These are phyloP conservation scores for Chlorencoelia australis DNA, from an alignment of 2,329 filamentous ascomycete species.

Conservation along the genomic window DNA sequence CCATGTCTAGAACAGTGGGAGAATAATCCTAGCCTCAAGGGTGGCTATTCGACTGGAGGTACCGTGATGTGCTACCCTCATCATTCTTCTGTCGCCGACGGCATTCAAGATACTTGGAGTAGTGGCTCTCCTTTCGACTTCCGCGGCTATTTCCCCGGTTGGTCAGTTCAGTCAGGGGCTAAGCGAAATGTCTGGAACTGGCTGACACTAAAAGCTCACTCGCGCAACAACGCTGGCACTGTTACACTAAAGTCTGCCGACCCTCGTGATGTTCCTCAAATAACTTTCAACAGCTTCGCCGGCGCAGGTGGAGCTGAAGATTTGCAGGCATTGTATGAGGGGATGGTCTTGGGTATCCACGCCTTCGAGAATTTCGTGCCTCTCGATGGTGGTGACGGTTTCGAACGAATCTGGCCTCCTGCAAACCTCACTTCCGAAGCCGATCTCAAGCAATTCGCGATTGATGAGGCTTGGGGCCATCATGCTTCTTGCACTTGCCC, in stretches of 20 bases:
- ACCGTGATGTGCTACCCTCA: constrained; percentile 27
- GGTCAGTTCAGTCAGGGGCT: constrained; percentile 32
- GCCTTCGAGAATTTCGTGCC: constrained; percentile 33
- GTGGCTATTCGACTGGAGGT: constrained; percentile 37
- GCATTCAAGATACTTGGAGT: constrained; percentile 12
- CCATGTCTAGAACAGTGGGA: constrained; percentile 29
- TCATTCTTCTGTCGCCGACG: constrained; percentile 7
- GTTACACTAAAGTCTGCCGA: constrained; percentile 51
- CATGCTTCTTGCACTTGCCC: constrained; percentile 45
- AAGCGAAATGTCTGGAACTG: constrained; percentile 19
- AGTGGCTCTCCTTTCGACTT: constrained; percentile 9
- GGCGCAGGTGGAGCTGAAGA: constrained; percentile 3
- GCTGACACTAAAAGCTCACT: constrained; percentile 41
- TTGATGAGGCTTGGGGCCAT: constrained; percentile 44
- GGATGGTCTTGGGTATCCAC: constrained; percentile 8
- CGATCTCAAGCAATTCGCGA: constrained; percentile 38
- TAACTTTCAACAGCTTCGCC: constrained; percentile 50
- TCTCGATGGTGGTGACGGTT: constrained; percentile 26
- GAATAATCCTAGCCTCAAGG: constrained; percentile 4
- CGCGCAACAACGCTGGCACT: constrained; percentile 49
- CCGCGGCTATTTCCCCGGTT: constrained; percentile 27
- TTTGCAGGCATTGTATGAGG: constrained; percentile 12
- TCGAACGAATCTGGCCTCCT: constrained; percentile 34
- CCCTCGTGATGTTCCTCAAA: constrained; percentile 52
- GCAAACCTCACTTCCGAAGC: constrained; percentile 24